Evolutionary conservation across 2,329 filamentous ascomycete genomes (phyloP).

Genomic region (Epichloe gansuensis): DNA sequence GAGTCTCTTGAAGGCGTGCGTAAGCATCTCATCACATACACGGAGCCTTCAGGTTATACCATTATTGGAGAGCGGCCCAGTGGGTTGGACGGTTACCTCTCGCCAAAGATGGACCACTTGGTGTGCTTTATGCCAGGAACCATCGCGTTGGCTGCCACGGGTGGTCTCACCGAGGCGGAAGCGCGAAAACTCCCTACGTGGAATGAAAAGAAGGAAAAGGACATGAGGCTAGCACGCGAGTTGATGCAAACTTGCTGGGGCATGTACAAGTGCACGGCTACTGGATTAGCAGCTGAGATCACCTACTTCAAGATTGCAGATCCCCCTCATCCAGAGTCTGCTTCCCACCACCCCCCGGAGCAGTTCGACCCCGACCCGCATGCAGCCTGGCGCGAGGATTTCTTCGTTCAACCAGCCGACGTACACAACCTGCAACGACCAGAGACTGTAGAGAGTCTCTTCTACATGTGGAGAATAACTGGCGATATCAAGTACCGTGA

Average conservation of each 20-base stretch:
- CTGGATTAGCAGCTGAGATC: slow-evolving; percentile 89
- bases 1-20: slow-evolving; percentile 74
- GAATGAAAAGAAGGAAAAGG: slow-evolving; percentile 68
- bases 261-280: slow-evolving; percentile 85
- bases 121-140: slow-evolving; percentile 97
- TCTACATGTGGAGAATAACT: slow-evolving; percentile 99
- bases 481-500: slow-evolving; percentile 78
- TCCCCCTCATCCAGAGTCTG: slow-evolving; percentile 48
- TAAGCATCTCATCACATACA: slow-evolving; percentile 87
- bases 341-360: slow-evolving; percentile 33
- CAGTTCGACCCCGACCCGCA: slow-evolving; percentile 38
- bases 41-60: slow-evolving; percentile 66
- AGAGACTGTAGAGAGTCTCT: slow-evolving; percentile 89
- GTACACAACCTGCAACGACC: slow-evolving; percentile 87
- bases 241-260: slow-evolving; percentile 96
- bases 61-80: slow-evolving; percentile 74
- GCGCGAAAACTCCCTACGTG: slow-evolving; percentile 62
- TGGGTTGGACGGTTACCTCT: slow-evolving; percentile 53
- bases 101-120: slow-evolving; percentile 93
- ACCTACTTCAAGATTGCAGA: slow-evolving; percentile 71
- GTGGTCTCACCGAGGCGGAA: slow-evolving; percentile 59
- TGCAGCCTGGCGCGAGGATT: slow-evolving; percentile 64
- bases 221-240: slow-evolving; percentile 78
- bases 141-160: slow-evolving; percentile 78
- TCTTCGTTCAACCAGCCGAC: slow-evolving; percentile 68